Conservation (phyloP, 148 eudicot species). For the Rhododendron ovatum region DNA sequence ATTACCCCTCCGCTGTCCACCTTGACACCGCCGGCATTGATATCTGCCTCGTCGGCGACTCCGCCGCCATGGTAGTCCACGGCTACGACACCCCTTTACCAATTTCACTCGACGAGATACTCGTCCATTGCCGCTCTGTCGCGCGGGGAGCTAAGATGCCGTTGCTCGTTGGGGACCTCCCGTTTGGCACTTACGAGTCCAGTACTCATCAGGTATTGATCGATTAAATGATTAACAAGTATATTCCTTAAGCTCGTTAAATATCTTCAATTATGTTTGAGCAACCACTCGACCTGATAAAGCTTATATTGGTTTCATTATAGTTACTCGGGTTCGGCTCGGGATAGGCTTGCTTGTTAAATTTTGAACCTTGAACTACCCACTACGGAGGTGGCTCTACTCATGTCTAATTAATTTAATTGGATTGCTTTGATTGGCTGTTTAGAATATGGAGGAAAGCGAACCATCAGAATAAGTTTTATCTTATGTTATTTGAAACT, state of each 20-base stretch:
- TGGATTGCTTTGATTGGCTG: neutral
- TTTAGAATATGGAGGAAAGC: neutral
- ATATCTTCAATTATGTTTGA: neutral
- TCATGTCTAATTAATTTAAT: neutral
- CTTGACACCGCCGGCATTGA: conserved; percentile 83
- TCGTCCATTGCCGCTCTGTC: conserved; percentile 87
- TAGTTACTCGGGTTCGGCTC: neutral
- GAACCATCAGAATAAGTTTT: neutral
- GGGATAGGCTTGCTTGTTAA: neutral
- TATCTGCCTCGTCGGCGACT: conserved; percentile 81
- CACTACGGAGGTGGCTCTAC: neutral
- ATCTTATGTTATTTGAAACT: neutral
- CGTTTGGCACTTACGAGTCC: conserved; percentile 86
- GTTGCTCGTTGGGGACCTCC: conserved; percentile 85
- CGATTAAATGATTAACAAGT: neutral
- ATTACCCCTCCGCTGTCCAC: conserved; percentile 90
- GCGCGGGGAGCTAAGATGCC: conserved; percentile 83
- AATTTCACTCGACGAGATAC: conserved; percentile 78
- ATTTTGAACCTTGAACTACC: neutral
- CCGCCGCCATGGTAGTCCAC: conserved; percentile 96
- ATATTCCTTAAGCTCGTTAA: neutral
- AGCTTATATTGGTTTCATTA: neutral
- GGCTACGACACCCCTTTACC: conserved; percentile 92
- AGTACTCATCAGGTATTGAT: conserved; percentile 55
- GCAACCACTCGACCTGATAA: neutral